These are phyloP conservation scores for Drechslerella dactyloides DNA, from an alignment of 2,329 filamentous ascomycete genomes.

Conservation along the genomic window DNA sequence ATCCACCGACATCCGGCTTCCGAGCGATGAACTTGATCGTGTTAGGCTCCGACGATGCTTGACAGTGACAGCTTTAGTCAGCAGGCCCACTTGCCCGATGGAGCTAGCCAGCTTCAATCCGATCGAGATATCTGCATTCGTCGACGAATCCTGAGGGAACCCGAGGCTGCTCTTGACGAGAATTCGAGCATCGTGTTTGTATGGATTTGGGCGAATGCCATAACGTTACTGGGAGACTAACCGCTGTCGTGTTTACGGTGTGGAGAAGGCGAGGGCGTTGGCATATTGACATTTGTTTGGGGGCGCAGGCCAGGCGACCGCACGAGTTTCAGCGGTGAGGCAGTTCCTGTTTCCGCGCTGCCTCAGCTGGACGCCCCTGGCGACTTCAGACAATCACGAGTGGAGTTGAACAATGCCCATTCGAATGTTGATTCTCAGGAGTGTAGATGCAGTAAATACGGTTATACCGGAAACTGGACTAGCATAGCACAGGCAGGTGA, in stretches of 20 bases:
- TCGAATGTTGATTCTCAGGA: no score
- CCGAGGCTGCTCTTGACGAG: not conserved
- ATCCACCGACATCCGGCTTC: no score
- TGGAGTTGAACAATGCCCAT: not conserved
- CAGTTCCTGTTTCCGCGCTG: constrained; percentile 41
- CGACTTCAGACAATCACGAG: not conserved
- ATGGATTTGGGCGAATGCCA: no score
- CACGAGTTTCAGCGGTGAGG: constrained; percentile 43
- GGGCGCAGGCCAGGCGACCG: constrained; percentile 21
- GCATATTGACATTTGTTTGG: constrained; percentile 15
- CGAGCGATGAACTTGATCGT: no score
- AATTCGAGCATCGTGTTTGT: not conserved
- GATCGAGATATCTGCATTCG: not conserved
- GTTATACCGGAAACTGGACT: not conserved
- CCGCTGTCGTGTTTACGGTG: not conserved
- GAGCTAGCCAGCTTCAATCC: not conserved
- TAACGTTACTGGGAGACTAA: not conserved
- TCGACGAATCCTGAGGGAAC: not conserved
- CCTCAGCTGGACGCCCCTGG: not conserved
- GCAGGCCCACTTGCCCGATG: not conserved
- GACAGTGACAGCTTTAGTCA: not conserved
- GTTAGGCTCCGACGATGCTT: no score
- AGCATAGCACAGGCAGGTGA: not conserved
- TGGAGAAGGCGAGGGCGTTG: not conserved
- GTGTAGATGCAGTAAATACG: no score